Evolutionary conservation across 306 rosid species (phyloP).

Genomic region (Mimosa pudica): DNA sequence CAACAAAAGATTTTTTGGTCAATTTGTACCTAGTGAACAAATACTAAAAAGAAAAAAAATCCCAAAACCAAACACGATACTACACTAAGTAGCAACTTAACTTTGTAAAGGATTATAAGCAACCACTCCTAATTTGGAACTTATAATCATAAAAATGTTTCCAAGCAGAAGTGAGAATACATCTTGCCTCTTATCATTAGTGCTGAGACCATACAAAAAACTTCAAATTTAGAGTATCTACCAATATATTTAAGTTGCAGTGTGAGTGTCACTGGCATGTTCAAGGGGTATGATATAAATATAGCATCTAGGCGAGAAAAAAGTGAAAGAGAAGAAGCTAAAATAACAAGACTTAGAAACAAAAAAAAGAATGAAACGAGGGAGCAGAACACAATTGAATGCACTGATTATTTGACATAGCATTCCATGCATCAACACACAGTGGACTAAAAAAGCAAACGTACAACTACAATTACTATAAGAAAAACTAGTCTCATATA

Average conservation of each 20-base stretch:
- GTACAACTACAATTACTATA: background rate
- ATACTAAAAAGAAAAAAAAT: background rate
- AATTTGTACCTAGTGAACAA: background rate
- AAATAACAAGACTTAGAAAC: background rate
- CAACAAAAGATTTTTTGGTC: background rate
- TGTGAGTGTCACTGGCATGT: no score
- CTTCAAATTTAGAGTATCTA: background rate
- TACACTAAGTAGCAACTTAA: background rate
- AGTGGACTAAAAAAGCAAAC: background rate
- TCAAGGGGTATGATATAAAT: background rate
- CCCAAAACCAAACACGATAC: background rate
- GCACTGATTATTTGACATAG: background rate
- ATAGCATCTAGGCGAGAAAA: background rate
- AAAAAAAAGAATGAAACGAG: background rate
- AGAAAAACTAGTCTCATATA: background rate
- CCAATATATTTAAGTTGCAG: background rate
- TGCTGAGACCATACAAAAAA: background rate
- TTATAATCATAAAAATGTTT: background rate
- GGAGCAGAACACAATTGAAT: background rate
- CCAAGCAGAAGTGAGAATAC: background rate
- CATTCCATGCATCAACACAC: slow-evolving; percentile 14
- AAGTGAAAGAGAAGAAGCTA: background rate
- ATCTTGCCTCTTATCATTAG: background rate
- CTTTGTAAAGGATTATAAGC: background rate
- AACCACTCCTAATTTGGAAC: slow-evolving; percentile 2